phyloP scores from a whole-genome alignment of 176 grass and related monocot genomes.

The Hordeum marinum region DNA sequence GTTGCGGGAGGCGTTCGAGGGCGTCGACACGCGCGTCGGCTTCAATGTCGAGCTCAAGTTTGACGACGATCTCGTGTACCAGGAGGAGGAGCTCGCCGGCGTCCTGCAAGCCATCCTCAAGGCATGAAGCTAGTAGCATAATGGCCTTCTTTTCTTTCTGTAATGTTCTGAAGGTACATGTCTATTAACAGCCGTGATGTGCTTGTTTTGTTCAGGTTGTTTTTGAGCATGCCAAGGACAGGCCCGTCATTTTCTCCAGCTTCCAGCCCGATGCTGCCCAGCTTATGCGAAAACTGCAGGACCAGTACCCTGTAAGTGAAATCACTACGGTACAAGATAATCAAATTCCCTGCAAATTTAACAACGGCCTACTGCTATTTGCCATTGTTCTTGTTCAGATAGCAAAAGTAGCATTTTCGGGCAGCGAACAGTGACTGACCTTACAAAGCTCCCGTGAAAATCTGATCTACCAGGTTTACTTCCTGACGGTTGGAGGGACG shows the following conservation, averaged over 20 bases:
- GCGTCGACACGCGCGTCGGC: constrained; percentile 42
- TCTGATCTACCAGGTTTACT: constrained; percentile 52
- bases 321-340: not conserved
- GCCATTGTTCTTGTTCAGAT: not conserved
- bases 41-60: constrained; percentile 93
- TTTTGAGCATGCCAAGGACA: constrained; percentile 36
- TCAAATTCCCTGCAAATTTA: not conserved
- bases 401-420: not conserved
- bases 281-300: constrained; percentile 53
- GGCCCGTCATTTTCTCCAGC: constrained; percentile 75
- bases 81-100: constrained; percentile 37
- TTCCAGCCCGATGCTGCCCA: constrained; percentile 69
- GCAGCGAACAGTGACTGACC: not conserved
- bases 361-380: not conserved
- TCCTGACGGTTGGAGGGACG: constrained; percentile 69
- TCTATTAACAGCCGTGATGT: not conserved
- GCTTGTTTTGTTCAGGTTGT: constrained; percentile 38
- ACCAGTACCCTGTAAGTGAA: constrained; percentile 56
- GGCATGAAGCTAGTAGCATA: constrained; percentile 13
- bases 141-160: not conserved
- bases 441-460: not conserved
- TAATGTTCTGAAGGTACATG: not conserved
- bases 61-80: constrained; percentile 45
- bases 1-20: constrained; percentile 58
- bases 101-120: constrained; percentile 36